Percentiles rank a stretch among this genome's conserved stretches.
Evolutionary conservation across 1,139 yeast genomes (phyloP).

Genomic region (Suhomyces wounanorum): DNA sequence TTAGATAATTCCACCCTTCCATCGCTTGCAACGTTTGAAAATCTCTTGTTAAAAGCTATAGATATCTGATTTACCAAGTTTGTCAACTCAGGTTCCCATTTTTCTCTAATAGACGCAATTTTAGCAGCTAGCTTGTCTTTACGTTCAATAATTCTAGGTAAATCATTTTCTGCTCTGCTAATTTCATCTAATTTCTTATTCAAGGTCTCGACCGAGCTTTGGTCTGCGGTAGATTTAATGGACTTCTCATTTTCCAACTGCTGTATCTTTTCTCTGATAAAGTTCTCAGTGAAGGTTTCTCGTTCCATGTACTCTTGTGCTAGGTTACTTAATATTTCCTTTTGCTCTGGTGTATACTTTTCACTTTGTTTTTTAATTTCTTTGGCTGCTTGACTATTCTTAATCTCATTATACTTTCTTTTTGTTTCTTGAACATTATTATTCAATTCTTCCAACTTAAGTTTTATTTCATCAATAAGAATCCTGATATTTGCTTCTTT

Average conservation of each 20-base stretch:
- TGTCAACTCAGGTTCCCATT: slow-evolving; percentile 64
- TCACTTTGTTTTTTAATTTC: slow-evolving; percentile 43
- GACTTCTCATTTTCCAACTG: slow-evolving; percentile 43
- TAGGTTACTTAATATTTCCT: slow-evolving; percentile 41
- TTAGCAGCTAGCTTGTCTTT: slow-evolving; percentile 31
- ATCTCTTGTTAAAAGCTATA: slow-evolving; percentile 61
- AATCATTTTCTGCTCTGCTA: slow-evolving; percentile 26
- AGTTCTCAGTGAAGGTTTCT: slow-evolving; percentile 43
- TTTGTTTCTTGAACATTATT: slow-evolving; percentile 43
- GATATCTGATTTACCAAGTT: slow-evolving; percentile 57
- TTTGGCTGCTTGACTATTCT: slow-evolving; percentile 46
- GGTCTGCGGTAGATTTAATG: slow-evolving; percentile 42
- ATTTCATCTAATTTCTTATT: slow-evolving; percentile 34
- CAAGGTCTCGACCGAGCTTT: slow-evolving; percentile 37
- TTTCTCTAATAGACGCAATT: slow-evolving; percentile 39
- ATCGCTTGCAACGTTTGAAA: slow-evolving; percentile 76
- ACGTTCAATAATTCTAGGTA: slow-evolving; percentile 37
- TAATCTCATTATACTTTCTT: slow-evolving; percentile 41
- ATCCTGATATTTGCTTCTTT: slow-evolving; percentile 31
- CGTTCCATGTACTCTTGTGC: slow-evolving; percentile 47
- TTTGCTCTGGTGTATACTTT: slow-evolving; percentile 45
- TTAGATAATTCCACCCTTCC: slow-evolving; percentile 72
- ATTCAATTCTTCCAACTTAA: slow-evolving; percentile 29
- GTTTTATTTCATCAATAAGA: slow-evolving; percentile 38
- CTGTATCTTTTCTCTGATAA: slow-evolving; percentile 33